Conservation (phyloP, 257 asterid species). For the Ilex aquifolium region DNA sequence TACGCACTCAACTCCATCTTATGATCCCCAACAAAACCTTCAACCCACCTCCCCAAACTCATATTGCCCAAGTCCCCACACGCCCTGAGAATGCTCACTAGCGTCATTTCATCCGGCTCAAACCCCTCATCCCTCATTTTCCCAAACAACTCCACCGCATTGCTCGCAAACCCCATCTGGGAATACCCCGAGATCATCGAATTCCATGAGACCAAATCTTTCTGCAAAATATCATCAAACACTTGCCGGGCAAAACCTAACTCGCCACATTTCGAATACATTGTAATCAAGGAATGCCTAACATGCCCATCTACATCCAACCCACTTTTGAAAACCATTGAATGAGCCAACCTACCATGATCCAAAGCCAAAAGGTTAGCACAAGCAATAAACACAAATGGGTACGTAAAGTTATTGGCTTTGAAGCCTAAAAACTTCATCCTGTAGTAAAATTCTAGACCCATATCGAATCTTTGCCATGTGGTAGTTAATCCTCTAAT, state of each 20-base stretch:
- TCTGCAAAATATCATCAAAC: slow-evolving; percentile 69
- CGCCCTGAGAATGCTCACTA: slow-evolving; percentile 75
- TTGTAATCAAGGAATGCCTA: slow-evolving; percentile 65
- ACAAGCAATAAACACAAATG: slow-evolving; percentile 72
- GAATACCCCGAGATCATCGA: slow-evolving; percentile 80
- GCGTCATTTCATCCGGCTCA: slow-evolving; percentile 73
- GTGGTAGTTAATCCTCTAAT: slow-evolving; percentile 72
- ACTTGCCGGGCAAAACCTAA: slow-evolving; percentile 44
- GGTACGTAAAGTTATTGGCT: slow-evolving; percentile 81
- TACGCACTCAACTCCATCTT: slow-evolving; percentile 50
- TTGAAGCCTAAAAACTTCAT: slow-evolving; percentile 52
- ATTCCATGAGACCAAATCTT: slow-evolving; percentile 85
- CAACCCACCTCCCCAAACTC: slow-evolving; percentile 57
- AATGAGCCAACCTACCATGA: slow-evolving; percentile 50
- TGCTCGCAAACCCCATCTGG: slow-evolving; percentile 47
- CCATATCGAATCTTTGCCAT: slow-evolving; percentile 58
- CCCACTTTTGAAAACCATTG: slow-evolving; percentile 62
- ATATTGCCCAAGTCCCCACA: slow-evolving; percentile 76
- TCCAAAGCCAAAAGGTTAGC: slow-evolving; percentile 39
- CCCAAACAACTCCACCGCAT: slow-evolving; percentile 67
- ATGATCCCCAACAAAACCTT: slow-evolving; percentile 35
- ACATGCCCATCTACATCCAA: slow-evolving; percentile 62
- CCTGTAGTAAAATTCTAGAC: slow-evolving; percentile 38
- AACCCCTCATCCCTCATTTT: slow-evolving; percentile 55
- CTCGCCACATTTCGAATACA: slow-evolving; percentile 59